Evolutionary conservation across 2,329 filamentous ascomycete genomes (phyloP).

Genomic region (Scortechinia acanthostroma): DNA sequence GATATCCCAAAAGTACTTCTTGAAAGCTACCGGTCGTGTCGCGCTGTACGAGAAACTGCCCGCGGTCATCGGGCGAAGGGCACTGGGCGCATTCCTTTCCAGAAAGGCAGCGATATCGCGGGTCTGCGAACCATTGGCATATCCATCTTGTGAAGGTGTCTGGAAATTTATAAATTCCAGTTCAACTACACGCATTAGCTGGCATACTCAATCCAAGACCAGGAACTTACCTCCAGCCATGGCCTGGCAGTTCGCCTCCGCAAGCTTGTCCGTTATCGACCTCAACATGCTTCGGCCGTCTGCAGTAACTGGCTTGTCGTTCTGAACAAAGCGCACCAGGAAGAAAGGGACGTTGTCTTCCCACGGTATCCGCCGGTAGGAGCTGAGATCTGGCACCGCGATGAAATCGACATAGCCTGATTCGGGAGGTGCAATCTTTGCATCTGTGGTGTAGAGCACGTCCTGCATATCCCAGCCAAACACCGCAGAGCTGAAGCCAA

Average conservation of each 20-base stretch:
- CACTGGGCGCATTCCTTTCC: constrained; percentile 52
- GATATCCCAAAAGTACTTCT: constrained; percentile 77
- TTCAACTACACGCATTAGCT: too few relatives aligned
- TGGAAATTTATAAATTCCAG: constrained; percentile 29
- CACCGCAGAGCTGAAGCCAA: constrained; percentile 78
- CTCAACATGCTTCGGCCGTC: constrained; percentile 65
- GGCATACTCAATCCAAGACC: too few relatives aligned
- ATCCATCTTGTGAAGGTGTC: constrained; percentile 14
- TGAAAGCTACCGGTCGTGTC: constrained; percentile 69
- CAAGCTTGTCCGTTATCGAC: too few relatives aligned
- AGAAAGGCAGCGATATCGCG: constrained; percentile 62
- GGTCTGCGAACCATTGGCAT: constrained; percentile 39
- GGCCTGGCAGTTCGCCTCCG: constrained; percentile 61
- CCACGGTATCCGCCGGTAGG: constrained; percentile 72
- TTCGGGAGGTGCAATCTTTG: constrained; percentile 71
- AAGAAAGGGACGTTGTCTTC: constrained; percentile 73
- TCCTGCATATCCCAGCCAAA: constrained; percentile 90
- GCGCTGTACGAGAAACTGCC: constrained; percentile 81
- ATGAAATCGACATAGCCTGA: constrained; percentile 74
- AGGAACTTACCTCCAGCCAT: constrained; percentile 22
- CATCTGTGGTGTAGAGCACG: constrained; percentile 68
- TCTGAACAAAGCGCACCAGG: constrained; percentile 67
- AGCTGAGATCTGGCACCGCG: constrained; percentile 64
- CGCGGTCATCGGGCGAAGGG: constrained; percentile 65
- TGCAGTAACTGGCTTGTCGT: constrained; percentile 55